Conservation (phyloP, 306 rosid genomes). For the Leucaena leucocephala region DNA sequence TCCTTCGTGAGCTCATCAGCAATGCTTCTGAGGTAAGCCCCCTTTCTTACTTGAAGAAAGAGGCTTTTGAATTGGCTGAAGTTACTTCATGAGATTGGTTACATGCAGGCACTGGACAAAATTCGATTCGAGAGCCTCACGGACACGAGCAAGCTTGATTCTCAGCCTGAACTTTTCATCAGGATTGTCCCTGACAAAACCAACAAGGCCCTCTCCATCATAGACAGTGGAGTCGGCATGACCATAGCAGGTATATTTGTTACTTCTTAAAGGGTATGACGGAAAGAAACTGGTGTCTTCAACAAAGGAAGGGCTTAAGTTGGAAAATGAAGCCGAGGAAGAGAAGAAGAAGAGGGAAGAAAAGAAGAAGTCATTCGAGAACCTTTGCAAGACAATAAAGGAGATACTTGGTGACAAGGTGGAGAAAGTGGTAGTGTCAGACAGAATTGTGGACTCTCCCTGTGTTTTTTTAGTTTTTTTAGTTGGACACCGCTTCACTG, state of each 20-base stretch:
- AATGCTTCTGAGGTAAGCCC: slow-evolving; percentile 56
- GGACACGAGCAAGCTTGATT: slow-evolving; percentile 58
- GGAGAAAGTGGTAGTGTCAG: slow-evolving; percentile 62
- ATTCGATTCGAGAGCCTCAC: slow-evolving; percentile 61
- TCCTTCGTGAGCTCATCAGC: slow-evolving; percentile 66
- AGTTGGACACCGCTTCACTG: too few relatives aligned
- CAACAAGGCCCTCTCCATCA: slow-evolving; percentile 55
- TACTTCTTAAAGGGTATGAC: slow-evolving; percentile 48
- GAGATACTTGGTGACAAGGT: slow-evolving; percentile 60
- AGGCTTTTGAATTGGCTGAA: neutral
- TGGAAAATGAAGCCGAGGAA: slow-evolving; percentile 60
- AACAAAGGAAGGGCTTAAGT: slow-evolving; percentile 59
- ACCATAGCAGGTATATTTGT: slow-evolving; percentile 57
- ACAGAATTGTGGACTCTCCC: slow-evolving; percentile 67
- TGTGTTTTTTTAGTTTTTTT: too few relatives aligned
- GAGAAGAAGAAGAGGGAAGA: slow-evolving; percentile 55
- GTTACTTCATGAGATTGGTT: neutral
- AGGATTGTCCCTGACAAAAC: slow-evolving; percentile 60
- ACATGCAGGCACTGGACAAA: slow-evolving; percentile 59
- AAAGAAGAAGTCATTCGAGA: slow-evolving; percentile 60
- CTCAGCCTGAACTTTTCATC: slow-evolving; percentile 67
- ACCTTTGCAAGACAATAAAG: slow-evolving; percentile 51
- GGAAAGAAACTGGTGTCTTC: slow-evolving; percentile 66
- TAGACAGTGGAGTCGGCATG: slow-evolving; percentile 65
- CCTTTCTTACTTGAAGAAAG: neutral